Conservation (phyloP, 2,329 filamentous ascomycete genomes). For the Aspergillus viridinutans region DNA sequence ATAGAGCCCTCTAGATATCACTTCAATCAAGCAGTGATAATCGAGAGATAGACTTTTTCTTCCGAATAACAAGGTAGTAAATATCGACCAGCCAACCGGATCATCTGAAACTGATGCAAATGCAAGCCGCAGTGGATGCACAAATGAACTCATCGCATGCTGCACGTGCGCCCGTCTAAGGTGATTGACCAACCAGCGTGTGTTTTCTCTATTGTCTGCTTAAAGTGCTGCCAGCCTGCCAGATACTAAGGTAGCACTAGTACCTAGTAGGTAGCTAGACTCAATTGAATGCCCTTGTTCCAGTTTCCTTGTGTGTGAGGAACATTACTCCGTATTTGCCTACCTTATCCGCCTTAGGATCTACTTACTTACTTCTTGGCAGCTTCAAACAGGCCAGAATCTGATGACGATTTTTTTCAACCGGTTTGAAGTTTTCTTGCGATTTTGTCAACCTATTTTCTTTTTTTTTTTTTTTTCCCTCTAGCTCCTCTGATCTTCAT, state of each 20-base stretch:
- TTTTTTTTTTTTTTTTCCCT: background rate
- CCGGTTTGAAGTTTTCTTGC: background rate
- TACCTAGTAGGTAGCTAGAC: too few species aligned
- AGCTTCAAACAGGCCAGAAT: background rate
- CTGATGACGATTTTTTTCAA: background rate
- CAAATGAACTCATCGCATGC: constrained; percentile 17
- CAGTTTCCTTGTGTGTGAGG: too few species aligned
- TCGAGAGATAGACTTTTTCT: background rate
- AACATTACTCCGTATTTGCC: background rate
- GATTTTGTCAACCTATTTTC: background rate
- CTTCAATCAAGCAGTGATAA: too few species aligned
- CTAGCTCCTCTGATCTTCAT: background rate
- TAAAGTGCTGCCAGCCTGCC: too few species aligned
- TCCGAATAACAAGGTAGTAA: background rate
- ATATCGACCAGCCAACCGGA: constrained; percentile 5
- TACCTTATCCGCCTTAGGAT: background rate
- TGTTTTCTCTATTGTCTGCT: background rate
- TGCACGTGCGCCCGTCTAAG: constrained; percentile 11
- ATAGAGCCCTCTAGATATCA: too few species aligned
- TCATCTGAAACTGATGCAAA: background rate
- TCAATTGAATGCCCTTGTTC: too few species aligned
- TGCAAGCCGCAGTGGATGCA: background rate
- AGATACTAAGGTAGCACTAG: too few species aligned
- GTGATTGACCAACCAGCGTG: background rate
- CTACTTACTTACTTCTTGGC: background rate